Conservation (phyloP, 1,284 basidiomycete genomes). For the Flammula alnicola region DNA sequence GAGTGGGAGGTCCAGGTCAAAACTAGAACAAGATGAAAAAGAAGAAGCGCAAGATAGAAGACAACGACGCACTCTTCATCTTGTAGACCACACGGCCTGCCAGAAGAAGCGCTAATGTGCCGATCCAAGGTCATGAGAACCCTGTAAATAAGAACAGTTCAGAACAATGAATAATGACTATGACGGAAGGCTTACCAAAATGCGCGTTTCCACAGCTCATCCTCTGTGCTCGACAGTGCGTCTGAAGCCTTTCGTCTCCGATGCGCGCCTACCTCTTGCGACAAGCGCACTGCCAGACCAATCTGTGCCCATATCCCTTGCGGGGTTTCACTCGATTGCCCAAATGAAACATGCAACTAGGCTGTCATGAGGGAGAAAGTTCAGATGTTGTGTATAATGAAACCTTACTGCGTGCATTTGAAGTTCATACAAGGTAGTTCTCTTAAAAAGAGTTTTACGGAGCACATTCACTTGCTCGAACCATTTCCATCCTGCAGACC, state of each 20-base stretch:
- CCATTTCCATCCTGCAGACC: constrained; percentile 79
- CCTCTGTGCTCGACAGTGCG: constrained; percentile 44
- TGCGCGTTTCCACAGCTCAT: constrained; percentile 72
- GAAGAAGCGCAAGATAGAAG: neutral
- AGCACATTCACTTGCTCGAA: constrained; percentile 67
- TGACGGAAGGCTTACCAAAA: constrained; percentile 68
- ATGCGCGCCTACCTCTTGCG: constrained; percentile 60
- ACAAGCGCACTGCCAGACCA: constrained; percentile 60
- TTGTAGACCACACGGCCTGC: constrained; percentile 67
- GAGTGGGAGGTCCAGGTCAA: constrained; percentile 69
- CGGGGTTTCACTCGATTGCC: constrained; percentile 40
- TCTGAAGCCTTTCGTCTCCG: constrained; percentile 38
- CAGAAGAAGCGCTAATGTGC: constrained; percentile 57
- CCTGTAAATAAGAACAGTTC: constrained; percentile 38
- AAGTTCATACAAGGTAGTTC: constrained; percentile 69
- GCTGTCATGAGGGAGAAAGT: neutral
- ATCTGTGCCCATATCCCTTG: constrained; percentile 64
- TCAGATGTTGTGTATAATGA: constrained; percentile 5
- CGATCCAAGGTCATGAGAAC: constrained; percentile 55
- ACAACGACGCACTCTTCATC: constrained; percentile 62
- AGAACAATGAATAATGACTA: too few species aligned
- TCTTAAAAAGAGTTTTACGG: constrained; percentile 59
- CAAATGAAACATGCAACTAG: constrained; percentile 41
- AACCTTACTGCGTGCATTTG: constrained; percentile 57
- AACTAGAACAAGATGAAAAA: constrained; percentile 36